These are phyloP conservation scores for Begonia loranthoides DNA, from an alignment of 306 rosid genomes.

Conservation along the genomic window DNA sequence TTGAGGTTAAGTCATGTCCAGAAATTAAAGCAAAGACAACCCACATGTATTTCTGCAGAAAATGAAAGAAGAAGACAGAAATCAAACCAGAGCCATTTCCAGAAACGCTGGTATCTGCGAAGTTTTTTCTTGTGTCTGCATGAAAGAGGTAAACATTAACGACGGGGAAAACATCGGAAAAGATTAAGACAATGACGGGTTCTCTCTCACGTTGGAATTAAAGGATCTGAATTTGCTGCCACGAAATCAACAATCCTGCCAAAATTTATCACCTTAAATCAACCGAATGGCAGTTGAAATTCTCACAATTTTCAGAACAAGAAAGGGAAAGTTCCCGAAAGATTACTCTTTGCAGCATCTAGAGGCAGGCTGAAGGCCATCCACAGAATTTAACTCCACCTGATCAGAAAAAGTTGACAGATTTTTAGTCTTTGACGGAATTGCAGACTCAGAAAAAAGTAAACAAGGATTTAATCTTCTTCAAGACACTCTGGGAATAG, in stretches of 20 bases:
- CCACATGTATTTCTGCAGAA: neutral
- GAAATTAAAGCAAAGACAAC: neutral
- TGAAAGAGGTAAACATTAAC: slow-evolving; percentile 15
- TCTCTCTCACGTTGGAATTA: slow-evolving; percentile 65
- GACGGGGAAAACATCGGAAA: neutral
- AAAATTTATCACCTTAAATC: slow-evolving; percentile 8
- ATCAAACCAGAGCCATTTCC: slow-evolving; percentile 62
- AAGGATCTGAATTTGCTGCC: slow-evolving; percentile 66
- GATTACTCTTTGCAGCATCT: slow-evolving; percentile 90
- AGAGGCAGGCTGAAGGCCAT: slow-evolving; percentile 74
- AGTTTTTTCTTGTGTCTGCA: slow-evolving; percentile 66
- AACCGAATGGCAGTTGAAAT: neutral
- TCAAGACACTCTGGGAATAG: too few relatives aligned
- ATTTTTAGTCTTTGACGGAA: neutral
- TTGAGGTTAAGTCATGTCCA: neutral
- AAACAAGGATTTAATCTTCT: neutral
- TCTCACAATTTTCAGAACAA: neutral
- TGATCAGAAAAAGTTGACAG: slow-evolving; percentile 13
- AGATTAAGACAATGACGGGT: neutral
- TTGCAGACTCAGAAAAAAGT: slow-evolving; percentile 4
- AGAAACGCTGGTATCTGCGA: slow-evolving; percentile 41
- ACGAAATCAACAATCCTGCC: slow-evolving; percentile 74
- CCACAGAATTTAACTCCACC: slow-evolving; percentile 69
- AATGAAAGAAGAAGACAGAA: neutral
- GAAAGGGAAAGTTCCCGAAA: neutral